Conservation (phyloP, 176 grass and related monocot genomes). For the Coix lacrymajobi region DNA sequence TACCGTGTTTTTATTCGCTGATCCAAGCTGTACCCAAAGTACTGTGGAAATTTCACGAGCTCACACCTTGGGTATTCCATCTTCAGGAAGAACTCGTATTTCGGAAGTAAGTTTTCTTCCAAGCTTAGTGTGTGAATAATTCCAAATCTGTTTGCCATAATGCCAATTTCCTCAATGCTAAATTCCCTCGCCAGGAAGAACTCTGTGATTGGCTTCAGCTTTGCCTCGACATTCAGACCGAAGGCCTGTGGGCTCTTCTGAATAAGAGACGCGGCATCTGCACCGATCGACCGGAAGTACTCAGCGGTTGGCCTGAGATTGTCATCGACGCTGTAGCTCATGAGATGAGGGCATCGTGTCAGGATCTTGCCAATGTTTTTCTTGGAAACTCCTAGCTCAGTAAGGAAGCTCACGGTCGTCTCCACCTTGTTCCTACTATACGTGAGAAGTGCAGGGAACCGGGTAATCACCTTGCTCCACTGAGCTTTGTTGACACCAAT, state of each 20-base stretch:
- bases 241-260: constrained; percentile 85
- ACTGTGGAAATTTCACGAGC: constrained; percentile 92
- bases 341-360: constrained; percentile 72
- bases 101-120: constrained; percentile 69
- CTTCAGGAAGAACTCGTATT: constrained; percentile 78
- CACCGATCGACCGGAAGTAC: constrained; percentile 75
- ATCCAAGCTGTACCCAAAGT: constrained; percentile 82
- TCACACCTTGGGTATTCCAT: constrained; percentile 76
- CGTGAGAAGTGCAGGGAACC: constrained; percentile 76
- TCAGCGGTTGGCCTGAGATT: constrained; percentile 79
- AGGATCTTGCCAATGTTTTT: constrained; percentile 86
- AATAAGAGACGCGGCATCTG: constrained; percentile 61
- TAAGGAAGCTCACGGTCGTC: constrained; percentile 59
- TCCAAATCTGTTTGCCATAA: constrained; percentile 73
- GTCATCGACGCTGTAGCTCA: constrained; percentile 72
- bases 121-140: constrained; percentile 86
- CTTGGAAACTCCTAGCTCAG: constrained; percentile 70
- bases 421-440: constrained; percentile 84
- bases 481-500: constrained; percentile 71
- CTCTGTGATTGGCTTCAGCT: constrained; percentile 73
- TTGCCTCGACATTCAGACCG: constrained; percentile 74
- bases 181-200: constrained; percentile 73
- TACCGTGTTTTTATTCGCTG: constrained; percentile 75
- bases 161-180: constrained; percentile 61
- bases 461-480: constrained; percentile 83